A percentile compares a stretch with the other conserved stretches of the same genome.
phyloP scores from a whole-genome alignment of 2,329 filamentous ascomycete genomes.

The Leptographium wingfieldii region DNA sequence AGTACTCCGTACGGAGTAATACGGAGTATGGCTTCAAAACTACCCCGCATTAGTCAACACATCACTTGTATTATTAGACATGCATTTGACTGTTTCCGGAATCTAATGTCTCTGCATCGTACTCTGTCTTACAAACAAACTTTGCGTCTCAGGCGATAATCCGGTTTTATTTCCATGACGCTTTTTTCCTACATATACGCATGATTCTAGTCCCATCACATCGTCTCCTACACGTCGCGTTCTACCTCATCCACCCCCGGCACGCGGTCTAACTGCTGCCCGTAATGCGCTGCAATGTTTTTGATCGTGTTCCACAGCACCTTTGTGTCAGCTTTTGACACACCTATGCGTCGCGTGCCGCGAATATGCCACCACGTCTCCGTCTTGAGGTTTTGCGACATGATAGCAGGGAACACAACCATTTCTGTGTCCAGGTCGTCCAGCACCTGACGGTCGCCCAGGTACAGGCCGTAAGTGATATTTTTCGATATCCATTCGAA shows the following conservation, averaged over 20 bases:
- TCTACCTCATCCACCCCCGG: constrained; percentile 18
- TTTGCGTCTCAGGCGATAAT: no score
- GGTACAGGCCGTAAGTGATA: constrained; percentile 46
- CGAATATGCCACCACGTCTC: constrained; percentile 45
- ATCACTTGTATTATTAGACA: no score
- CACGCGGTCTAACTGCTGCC: constrained; percentile 14
- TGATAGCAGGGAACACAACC: constrained; percentile 39
- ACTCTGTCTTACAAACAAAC: no score
- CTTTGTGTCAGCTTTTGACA: constrained; percentile 30
- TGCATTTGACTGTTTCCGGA: background rate
- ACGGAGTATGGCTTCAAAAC: no score
- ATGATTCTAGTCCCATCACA: background rate
- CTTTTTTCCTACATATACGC: no score
- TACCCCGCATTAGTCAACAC: no score
- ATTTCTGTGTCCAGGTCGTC: constrained; percentile 42
- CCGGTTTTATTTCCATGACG: no score
- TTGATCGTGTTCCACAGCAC: constrained; percentile 14
- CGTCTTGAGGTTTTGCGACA: constrained; percentile 41
- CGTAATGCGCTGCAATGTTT: constrained; percentile 13
- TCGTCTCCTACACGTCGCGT: constrained; percentile 13
- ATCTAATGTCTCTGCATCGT: no score
- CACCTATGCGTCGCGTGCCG: constrained; percentile 34
- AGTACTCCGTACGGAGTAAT: no score
- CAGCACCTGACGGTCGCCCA: constrained; percentile 42
- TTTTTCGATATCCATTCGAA: constrained; percentile 37